Evolutionary conservation across 768 basidiomycete species (phyloP), one percentile per base, ranked within the genome.

Genomic region (Pulveroboletus sp.): DNA sequence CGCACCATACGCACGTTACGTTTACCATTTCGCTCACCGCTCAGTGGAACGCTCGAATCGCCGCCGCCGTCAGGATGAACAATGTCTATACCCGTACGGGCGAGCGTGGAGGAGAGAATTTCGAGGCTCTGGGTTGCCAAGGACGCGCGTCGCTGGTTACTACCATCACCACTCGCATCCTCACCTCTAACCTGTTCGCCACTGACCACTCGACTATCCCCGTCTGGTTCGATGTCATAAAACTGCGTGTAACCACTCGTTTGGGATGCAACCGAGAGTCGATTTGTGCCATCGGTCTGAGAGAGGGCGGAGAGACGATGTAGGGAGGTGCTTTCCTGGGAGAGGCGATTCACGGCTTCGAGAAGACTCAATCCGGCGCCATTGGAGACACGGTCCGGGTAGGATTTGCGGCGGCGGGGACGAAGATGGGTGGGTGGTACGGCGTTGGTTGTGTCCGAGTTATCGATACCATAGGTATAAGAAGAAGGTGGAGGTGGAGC

Each of bases 221-320:
- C 52, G 3, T 46, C 55, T 3, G 51, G 27, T 8, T 65, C 49
- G 18, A 46, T 13, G 15, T 66, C 65, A 21, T 53, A 66, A 43
- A 67, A 66, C 18, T 60, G 48, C 3, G 65, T 68, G 24, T 62
- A 57, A 1, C 64, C 64, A 14, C 64, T 66, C 15, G 54, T 46
- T 27, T 58, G 53, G 15, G 66, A 68, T 0, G 47, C 41, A 2
- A 56, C 33, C 0, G 64, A 66, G 41, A 68, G 55, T 1, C 64
- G 58, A 14, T 60, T 62, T 31, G 30, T 24, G 2, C 11, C 42
- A 8, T 58, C 52, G 0, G 32, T 10, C 21, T 52, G 59, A 14
- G 57, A 52, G 14, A 32, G 27, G 8, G 26, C 39, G 1, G 60
- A 50, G 30, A 47, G 39, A 37, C 38, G 49, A 7, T 51, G 37